Evolutionary conservation across 352 stramenopile genomes (phyloP), one percentile per base, ranked within the genome.

Genomic region (Aphanomyces astaci): DNA sequence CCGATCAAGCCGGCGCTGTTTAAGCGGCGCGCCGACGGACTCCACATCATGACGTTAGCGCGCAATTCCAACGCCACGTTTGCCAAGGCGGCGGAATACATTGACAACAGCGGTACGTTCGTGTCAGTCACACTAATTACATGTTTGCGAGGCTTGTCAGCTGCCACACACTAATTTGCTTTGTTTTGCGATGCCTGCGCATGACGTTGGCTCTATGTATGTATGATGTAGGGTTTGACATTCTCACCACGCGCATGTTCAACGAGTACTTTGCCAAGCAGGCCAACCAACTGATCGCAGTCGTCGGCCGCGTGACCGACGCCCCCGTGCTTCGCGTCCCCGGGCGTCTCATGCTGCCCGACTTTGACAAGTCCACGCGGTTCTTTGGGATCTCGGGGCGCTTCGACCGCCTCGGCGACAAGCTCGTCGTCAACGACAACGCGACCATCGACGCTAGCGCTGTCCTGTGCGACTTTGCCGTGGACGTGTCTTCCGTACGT

Each of bases 251-350:
- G 36, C 36, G 36, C 15, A 15, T 43, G 15, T 43, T 43, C 36
- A 43, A 43, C 36, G 15, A 43, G 7, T 43, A 43, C 36, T 43
- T 43, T 43, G 36, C 36, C 36, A 43, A 43, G 36, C 7, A 43
- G 36, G 36, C 7, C 36, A 43, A 7, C 7, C 15, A 15, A 15
- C 15, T 43, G 7, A 43, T 43, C 15, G 36, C 36, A 15, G 36
- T 43, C 36, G 36, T 43, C 7, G 36, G 36, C 36, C 7, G 15
- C 7, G 15, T 43, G 36, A 7, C 7, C 7, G 7, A 7, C 36
- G 36, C 7, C 28, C 86, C 79, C 30, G 82, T 75, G 43, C 78
- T 92, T 11, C 79, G 77, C 36, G 89, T 81, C n/a, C 81, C 75
- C 28, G 81, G 81, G 13, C 79, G 57, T 56, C 89, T 89, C 63